phyloP scores from a whole-genome alignment of 306 rosid genomes.

The Vigna reflexopilosa region DNA sequence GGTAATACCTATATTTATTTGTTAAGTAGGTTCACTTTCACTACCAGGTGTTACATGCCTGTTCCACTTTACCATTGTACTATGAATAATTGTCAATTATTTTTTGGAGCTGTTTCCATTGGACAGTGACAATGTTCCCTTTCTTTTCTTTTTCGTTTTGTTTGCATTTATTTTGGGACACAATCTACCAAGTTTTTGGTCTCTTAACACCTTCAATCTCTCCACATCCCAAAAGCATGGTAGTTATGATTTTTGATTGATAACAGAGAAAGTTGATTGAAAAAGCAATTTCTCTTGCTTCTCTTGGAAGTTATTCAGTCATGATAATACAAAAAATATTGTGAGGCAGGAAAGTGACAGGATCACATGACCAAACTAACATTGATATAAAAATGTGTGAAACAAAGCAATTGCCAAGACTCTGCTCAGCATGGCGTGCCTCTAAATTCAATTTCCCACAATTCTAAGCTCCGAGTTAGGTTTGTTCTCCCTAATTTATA shows the following conservation, averaged over 20 bases:
- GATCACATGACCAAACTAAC: conserved; percentile 31
- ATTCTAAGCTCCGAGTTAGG: neutral
- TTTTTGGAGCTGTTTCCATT: conserved; percentile 28
- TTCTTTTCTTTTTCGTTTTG: neutral
- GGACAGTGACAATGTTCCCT: conserved; percentile 41
- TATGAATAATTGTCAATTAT: conserved; percentile 38
- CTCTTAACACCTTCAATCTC: conserved; percentile 13
- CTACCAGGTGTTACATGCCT: conserved; percentile 12
- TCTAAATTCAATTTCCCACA: neutral
- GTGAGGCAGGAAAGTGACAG: conserved; percentile 5
- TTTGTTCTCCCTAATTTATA: neutral
- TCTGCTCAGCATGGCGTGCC: neutral
- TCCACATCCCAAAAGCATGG: conserved; percentile 30
- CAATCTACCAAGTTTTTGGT: conserved; percentile 4
- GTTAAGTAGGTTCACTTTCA: conserved; percentile 2
- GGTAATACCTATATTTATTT: conserved; percentile 32
- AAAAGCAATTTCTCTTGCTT: conserved; percentile 50
- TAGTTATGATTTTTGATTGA: conserved; percentile 30
- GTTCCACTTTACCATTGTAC: conserved; percentile 32
- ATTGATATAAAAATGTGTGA: conserved; percentile 12
- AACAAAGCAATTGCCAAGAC: conserved; percentile 19
- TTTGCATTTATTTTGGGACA: conserved; percentile 13
- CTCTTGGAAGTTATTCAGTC: conserved; percentile 40
- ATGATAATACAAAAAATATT: conserved; percentile 31
- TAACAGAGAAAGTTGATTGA: conserved; percentile 45